Conservation (phyloP, 2,329 filamentous ascomycete species). For the Pseudogymnoascus sp. region DNA sequence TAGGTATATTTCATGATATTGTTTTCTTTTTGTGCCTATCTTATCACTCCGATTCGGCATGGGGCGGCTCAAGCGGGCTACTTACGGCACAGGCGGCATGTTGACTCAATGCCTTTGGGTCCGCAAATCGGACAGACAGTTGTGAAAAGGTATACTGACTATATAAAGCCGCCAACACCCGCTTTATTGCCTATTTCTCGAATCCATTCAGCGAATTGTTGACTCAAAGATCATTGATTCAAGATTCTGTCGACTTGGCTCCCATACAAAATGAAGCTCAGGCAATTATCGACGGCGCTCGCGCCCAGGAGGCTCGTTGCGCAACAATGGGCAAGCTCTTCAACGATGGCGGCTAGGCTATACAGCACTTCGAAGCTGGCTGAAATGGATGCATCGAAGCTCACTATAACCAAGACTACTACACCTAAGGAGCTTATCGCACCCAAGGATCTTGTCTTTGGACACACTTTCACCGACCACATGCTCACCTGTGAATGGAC, state of each 20-base stretch:
- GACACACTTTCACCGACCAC: slow-evolving; percentile 93
- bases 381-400: slow-evolving; percentile 69
- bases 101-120: slow-evolving; percentile 6
- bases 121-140: slow-evolving; percentile 3
- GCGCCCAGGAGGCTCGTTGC: slow-evolving; percentile 3
- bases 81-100: neutral
- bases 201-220: neutral
- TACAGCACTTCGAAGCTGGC: slow-evolving; percentile 40
- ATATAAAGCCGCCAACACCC: slow-evolving; percentile 3
- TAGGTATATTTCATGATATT: neutral
- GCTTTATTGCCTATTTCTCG: neutral
- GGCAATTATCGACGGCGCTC: neutral
- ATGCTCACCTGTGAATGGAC: slow-evolving; percentile 97
- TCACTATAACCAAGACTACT: slow-evolving; percentile 67
- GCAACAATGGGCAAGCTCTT: slow-evolving; percentile 2
- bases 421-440: slow-evolving; percentile 69
- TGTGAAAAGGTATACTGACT: slow-evolving; percentile 1
- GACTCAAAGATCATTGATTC: slow-evolving; percentile 1
- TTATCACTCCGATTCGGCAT: neutral
- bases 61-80: slow-evolving; percentile 8
- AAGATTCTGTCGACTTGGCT: neutral
- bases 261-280: slow-evolving; percentile 9
- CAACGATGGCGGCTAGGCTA: slow-evolving; percentile 1
- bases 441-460: slow-evolving; percentile 81
- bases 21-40: neutral